Conservation (phyloP, 2,329 filamentous ascomycete genomes). For the Colletotrichum tofieldiae region DNA sequence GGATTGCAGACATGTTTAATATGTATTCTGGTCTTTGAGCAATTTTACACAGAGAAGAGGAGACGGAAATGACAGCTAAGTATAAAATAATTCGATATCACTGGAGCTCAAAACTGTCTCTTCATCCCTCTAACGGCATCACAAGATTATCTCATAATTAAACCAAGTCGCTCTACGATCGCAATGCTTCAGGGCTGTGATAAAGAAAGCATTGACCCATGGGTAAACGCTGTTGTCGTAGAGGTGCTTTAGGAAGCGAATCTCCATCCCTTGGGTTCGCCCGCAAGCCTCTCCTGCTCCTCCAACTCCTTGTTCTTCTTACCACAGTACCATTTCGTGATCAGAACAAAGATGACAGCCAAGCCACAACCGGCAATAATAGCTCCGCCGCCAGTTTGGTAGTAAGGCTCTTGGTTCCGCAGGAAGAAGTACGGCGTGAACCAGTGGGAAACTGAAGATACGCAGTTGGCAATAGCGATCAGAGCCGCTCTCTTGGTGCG, state of each 20-base stretch:
- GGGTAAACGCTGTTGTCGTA: neutral
- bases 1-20: no score
- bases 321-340: slow-evolving; percentile 46
- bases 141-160: neutral
- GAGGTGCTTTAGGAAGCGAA: slow-evolving; percentile 11
- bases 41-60: no score
- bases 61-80: no score
- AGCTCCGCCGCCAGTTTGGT: slow-evolving; percentile 49
- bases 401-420: slow-evolving; percentile 50
- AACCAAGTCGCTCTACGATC: neutral
- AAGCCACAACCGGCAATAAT: slow-evolving; percentile 49
- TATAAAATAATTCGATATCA: no score
- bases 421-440: slow-evolving; percentile 59
- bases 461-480: slow-evolving; percentile 60
- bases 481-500: slow-evolving; percentile 59
- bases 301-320: slow-evolving; percentile 48
- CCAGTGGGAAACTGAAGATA: slow-evolving; percentile 58
- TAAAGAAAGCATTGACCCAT: neutral
- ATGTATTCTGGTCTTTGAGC: no score
- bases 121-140: no score
- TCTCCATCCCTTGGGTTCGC: slow-evolving; percentile 36
- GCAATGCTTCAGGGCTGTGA: neutral
- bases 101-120: neutral
- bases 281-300: slow-evolving; percentile 36
- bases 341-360: slow-evolving; percentile 43